Conservation (phyloP, 345 rosid genomes). For the Citrus cavaleriei region DNA sequence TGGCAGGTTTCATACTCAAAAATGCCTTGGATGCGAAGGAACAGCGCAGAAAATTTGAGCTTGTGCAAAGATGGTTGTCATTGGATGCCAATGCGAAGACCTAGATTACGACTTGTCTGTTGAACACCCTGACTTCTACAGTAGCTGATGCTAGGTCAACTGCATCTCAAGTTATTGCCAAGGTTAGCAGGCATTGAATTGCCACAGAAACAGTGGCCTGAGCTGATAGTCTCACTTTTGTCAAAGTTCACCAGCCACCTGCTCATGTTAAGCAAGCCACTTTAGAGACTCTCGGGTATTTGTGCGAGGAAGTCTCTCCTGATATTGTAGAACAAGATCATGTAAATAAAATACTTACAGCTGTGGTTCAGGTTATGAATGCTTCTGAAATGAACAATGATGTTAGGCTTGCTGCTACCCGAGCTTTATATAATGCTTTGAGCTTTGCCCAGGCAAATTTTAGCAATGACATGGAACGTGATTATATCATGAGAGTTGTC, state of each 20-base stretch:
- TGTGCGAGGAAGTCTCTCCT: conserved; percentile 41
- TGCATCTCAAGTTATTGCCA: conserved; percentile 37
- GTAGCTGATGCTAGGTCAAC: conserved; percentile 31
- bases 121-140: conserved; percentile 32
- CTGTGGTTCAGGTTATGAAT: not conserved
- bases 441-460: too few relatives aligned
- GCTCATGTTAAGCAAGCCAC: conserved; percentile 38
- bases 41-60: conserved; percentile 35
- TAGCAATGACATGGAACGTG: too few relatives aligned
- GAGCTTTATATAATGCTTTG: too few relatives aligned
- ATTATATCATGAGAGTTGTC: too few relatives aligned
- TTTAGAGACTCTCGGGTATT: conserved; percentile 33
- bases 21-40: conserved; percentile 39
- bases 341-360: conserved; percentile 35
- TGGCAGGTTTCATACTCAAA: conserved; percentile 32
- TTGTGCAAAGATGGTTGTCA: conserved; percentile 37
- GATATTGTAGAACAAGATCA: conserved; percentile 33
- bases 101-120: conserved; percentile 25
- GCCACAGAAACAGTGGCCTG: conserved; percentile 42
- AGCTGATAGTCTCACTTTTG: conserved; percentile 29
- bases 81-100: conserved; percentile 23
- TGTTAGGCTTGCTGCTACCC: too few relatives aligned
- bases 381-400: too few relatives aligned
- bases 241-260: conserved; percentile 32
- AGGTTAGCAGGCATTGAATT: conserved; percentile 37